Evolutionary conservation across 1,284 basidiomycete species (phyloP).

Genomic region (Sporisorium scitamineum): DNA sequence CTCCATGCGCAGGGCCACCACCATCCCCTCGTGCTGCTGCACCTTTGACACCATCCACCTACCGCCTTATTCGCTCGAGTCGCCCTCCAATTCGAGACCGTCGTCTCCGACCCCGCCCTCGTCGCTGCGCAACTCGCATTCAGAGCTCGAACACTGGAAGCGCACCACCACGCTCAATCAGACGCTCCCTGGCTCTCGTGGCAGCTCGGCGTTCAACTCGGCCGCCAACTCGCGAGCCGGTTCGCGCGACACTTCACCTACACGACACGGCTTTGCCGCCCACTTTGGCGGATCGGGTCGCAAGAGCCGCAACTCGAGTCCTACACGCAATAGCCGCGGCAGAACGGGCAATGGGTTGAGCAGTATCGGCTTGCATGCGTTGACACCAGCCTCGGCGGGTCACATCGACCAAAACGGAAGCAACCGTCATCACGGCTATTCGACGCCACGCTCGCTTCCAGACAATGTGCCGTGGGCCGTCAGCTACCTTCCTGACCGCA

Average conservation of each 20-base stretch:
- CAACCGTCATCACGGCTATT: constrained; percentile 39
- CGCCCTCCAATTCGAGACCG: constrained; percentile 56
- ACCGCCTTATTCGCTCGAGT: constrained; percentile 65
- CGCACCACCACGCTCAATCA: constrained; percentile 56
- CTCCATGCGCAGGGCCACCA: constrained; percentile 60
- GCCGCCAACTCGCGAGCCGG: constrained; percentile 41
- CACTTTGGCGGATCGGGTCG: constrained; percentile 42
- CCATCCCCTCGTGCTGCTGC: constrained; percentile 62
- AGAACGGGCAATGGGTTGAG: constrained; percentile 35
- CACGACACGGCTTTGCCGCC: constrained; percentile 49
- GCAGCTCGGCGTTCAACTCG: constrained; percentile 47
- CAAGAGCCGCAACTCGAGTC: constrained; percentile 53
- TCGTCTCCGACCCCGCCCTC: constrained; percentile 52
- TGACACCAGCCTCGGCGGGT: constrained; percentile 49
- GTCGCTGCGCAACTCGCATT: constrained; percentile 40
- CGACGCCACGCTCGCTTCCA: constrained; percentile 58
- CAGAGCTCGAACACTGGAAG: constrained; percentile 60
- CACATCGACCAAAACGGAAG: constrained; percentile 51
- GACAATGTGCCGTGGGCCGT: constrained; percentile 64
- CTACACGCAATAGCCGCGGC: constrained; percentile 39
- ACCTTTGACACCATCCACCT: constrained; percentile 67
- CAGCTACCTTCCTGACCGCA: constrained; percentile 60
- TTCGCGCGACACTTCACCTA: constrained; percentile 57
- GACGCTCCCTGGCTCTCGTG: constrained; percentile 50
- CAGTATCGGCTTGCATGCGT: constrained; percentile 46